Conservation (phyloP, 1,284 basidiomycete species). For the Thecaphora frezii region DNA sequence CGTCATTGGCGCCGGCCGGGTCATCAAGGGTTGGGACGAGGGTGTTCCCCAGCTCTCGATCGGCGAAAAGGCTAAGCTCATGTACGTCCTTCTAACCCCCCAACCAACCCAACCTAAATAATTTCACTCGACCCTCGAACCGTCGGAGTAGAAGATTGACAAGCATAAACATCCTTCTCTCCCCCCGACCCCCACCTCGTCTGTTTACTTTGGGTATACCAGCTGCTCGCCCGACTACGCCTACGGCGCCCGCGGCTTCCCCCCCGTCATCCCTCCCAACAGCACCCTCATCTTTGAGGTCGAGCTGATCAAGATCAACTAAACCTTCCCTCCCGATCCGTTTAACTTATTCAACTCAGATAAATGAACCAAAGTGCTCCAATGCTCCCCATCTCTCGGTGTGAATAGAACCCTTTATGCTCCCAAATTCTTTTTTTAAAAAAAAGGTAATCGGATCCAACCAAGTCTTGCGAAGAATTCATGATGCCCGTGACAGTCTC, state of each 20-base stretch:
- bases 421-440: no score
- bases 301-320: slow-evolving; percentile 61
- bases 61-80: slow-evolving; percentile 58
- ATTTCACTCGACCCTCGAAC: no score
- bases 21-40: slow-evolving; percentile 61
- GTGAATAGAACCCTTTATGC: no score
- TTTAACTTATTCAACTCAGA: no score
- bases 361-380: no score
- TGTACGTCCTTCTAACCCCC: neutral
- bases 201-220: slow-evolving; percentile 10
- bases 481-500: no score
- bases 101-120: no score
- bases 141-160: no score
- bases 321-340: no score
- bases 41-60: slow-evolving; percentile 60
- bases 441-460: no score
- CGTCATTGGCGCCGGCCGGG: slow-evolving; percentile 56
- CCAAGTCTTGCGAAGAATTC: no score
- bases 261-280: slow-evolving; percentile 60
- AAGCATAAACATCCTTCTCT: neutral
- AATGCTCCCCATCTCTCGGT: no score
- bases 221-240: slow-evolving; percentile 59
- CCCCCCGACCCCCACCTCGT: slow-evolving; percentile 11
- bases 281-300: slow-evolving; percentile 55
- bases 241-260: slow-evolving; percentile 51